phyloP scores from a whole-genome alignment of 2,329 filamentous ascomycete species.

The Monosporascus sp. region DNA sequence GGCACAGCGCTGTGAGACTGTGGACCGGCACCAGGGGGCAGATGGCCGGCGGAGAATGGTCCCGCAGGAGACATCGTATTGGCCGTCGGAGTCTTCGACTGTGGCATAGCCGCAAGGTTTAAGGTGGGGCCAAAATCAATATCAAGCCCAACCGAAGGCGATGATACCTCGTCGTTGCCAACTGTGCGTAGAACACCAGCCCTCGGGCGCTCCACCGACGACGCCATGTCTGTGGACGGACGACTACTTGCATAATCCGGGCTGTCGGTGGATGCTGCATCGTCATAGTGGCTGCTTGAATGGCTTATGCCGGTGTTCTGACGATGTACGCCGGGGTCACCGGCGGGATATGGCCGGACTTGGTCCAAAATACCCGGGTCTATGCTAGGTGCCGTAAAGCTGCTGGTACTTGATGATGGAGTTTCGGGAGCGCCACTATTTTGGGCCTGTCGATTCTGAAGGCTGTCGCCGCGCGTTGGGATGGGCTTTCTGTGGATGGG shows the following conservation, averaged over 20 bases:
- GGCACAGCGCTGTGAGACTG: slow-evolving; percentile 3
- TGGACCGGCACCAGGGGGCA: slow-evolving; percentile 14
- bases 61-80: slow-evolving; percentile 15
- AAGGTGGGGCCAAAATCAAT: slow-evolving; percentile 86
- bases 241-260: slow-evolving; percentile 75
- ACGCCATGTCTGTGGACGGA: slow-evolving; percentile 44
- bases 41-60: slow-evolving; percentile 29
- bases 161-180: slow-evolving; percentile 43
- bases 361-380: slow-evolving; percentile 46
- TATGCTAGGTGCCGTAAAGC: slow-evolving; percentile 35
- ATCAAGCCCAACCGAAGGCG: slow-evolving; percentile 31
- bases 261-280: slow-evolving; percentile 59
- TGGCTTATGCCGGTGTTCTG: slow-evolving; percentile 32
- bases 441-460: slow-evolving; percentile 33
- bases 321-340: slow-evolving; percentile 22
- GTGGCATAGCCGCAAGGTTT: slow-evolving; percentile 44
- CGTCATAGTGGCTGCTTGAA: slow-evolving; percentile 48
- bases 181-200: slow-evolving; percentile 78
- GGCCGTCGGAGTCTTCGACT: slow-evolving; percentile 14
- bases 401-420: slow-evolving; percentile 32
- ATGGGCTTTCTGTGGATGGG: slow-evolving; percentile 48
- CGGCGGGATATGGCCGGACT: slow-evolving; percentile 31
- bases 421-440: slow-evolving; percentile 32
- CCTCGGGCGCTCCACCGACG: slow-evolving; percentile 61
- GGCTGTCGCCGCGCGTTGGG: slow-evolving; percentile 33